Base-by-base conservation (phyloP, 495 filamentous ascomycete genomes). In the Aspergillus haitiensis region DNA sequence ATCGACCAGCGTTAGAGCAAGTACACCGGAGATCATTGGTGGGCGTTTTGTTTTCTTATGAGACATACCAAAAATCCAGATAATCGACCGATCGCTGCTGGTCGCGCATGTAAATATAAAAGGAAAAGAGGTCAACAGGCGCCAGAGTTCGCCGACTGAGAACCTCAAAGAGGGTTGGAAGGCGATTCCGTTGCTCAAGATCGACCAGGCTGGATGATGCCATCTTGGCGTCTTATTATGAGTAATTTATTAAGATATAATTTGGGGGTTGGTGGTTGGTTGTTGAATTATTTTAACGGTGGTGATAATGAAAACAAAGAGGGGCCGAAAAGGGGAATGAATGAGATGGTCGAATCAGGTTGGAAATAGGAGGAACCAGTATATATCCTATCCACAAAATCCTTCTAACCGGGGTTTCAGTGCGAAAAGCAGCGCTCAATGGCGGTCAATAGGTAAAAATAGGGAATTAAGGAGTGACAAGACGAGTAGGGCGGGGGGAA, bases 31-130 rank as follows among this genome's bases (percentile, higher is more conserved):
- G 18, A 18, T 6, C 21, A 46, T n/a, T 44, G 32, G 16, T 9
- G 3, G 7, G n/a, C 44, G n/a, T 10, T 18, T 8, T 9, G 44
- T 15, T 7, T 6, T 6, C 27, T 47, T 18, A 47, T 18, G 10
- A n/a, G 48, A 15, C 59, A 27, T 78, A 98, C 94, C 95, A 99
- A 74, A 99, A 99, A 72, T 99, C 94, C 12, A 99, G 80, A 66
- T 98, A 98, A 67, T 99, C 94, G 8, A 99, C 92, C 5, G 93
- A 96, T 70, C 93, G 85, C 70, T 98, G 93, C 75, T 97, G 92
- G 72, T 99, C 95, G 57, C 94, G 84, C 94, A 99, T 99, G 75
- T 96, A 99, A 67, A 99, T 98, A 80, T 98, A 98, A 80, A 98
- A 98, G 3, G 93, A 96, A 78, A 94, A 98, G 10, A 99, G 83